Evolutionary conservation across 805 yeast species (phyloP).

Genomic region (Nakazawaea molendinolei): DNA sequence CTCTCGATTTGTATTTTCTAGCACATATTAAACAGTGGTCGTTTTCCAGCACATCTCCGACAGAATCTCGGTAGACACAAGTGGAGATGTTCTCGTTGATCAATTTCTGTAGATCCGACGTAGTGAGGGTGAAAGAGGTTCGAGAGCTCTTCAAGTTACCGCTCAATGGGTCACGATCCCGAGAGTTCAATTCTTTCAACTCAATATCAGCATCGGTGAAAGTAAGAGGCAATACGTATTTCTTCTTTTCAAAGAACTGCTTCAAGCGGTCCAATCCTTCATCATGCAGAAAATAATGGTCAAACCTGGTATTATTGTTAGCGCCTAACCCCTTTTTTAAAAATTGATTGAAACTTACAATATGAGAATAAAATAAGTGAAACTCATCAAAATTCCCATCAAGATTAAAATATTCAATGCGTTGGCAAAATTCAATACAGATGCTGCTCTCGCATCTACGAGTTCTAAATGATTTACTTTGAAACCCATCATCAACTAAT

Average conservation of each 20-base stretch:
- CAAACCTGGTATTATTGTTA: constrained; percentile 3
- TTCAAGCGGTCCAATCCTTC: constrained; percentile 1
- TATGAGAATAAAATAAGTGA: constrained; percentile 2
- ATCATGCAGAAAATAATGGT: constrained; percentile 7
- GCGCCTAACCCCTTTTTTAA: neutral
- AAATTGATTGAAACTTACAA: constrained; percentile 3
- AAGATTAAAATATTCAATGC: constrained; percentile 2
- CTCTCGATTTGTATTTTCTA: constrained; percentile 3
- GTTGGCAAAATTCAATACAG: constrained; percentile 4
- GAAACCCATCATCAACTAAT: too few relatives aligned
- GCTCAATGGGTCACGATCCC: too few relatives aligned
- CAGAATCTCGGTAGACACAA: constrained; percentile 1
- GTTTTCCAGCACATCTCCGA: neutral
- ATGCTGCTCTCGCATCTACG: constrained; percentile 5
- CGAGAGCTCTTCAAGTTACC: constrained; percentile 1
- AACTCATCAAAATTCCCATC: constrained; percentile 1
- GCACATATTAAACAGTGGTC: constrained; percentile 5
- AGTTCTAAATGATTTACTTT: constrained; percentile 1
- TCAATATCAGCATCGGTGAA: neutral
- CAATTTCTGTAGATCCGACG: constrained; percentile 8
- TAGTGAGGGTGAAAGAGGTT: constrained; percentile 5
- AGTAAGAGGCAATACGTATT: neutral
- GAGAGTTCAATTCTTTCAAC: neutral
- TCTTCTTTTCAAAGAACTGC: neutral
- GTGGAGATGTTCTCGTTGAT: constrained; percentile 4